Conservation (phyloP, 176 grass and related monocot genomes). For the Juncus effusus region DNA sequence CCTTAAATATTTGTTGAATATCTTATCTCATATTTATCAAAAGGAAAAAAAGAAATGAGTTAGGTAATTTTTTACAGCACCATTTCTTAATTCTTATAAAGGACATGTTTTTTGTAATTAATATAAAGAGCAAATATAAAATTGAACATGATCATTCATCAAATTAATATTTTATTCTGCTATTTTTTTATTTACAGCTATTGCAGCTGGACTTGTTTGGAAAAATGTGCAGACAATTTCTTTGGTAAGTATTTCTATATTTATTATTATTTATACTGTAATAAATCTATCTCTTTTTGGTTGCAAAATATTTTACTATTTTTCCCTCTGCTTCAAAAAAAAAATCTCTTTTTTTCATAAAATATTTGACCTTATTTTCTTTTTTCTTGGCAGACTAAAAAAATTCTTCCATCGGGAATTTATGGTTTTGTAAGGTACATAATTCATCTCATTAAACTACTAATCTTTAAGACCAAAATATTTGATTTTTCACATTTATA, state of each 20-base stretch:
- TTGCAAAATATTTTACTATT: background rate
- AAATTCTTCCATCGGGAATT: slow-evolving; percentile 60
- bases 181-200: slow-evolving; percentile 46
- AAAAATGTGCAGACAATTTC: slow-evolving; percentile 54
- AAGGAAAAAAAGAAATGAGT: no score
- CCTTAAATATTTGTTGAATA: background rate
- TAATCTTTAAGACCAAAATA: no score
- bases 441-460: no score
- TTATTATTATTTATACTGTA: slow-evolving; percentile 5
- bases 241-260: slow-evolving; percentile 40
- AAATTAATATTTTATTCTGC: background rate
- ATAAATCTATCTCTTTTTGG: background rate
- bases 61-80: no score
- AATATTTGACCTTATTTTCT: slow-evolving; percentile 22
- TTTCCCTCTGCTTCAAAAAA: background rate
- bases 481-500: no score
- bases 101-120: no score
- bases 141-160: no score
- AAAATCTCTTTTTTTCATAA: background rate
- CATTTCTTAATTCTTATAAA: no score
- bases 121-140: no score
- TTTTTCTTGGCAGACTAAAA: slow-evolving; percentile 54
- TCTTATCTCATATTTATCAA: slow-evolving; percentile 6
- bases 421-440: slow-evolving; percentile 58
- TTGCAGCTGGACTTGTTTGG: slow-evolving; percentile 67